Evolutionary conservation across 805 yeast genomes (phyloP).

Genomic region (Maudiozyma pseudohumilis): DNA sequence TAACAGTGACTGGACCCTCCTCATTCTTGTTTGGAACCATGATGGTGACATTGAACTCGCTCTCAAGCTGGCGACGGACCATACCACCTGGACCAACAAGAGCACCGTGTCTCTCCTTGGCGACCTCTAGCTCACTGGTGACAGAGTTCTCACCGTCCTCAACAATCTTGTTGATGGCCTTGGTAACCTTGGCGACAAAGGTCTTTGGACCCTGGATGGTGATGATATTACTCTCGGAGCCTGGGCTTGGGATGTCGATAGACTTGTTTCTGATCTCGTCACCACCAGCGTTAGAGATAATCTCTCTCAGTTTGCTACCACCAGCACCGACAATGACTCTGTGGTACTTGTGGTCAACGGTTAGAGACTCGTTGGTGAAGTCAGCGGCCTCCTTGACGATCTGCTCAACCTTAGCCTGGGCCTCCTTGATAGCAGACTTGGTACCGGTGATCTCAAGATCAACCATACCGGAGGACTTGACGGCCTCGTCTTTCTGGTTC

Average conservation of each 20-base stretch:
- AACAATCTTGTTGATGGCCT: slow-evolving; percentile 53
- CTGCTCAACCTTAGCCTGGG: slow-evolving; percentile 49
- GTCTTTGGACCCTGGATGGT: slow-evolving; percentile 64
- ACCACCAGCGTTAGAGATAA: slow-evolving; percentile 73
- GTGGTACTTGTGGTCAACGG: slow-evolving; percentile 66
- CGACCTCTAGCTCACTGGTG: slow-evolving; percentile 44
- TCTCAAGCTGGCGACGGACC: slow-evolving; percentile 60
- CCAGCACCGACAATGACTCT: slow-evolving; percentile 68
- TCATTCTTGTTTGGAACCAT: slow-evolving; percentile 54
- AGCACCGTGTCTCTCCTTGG: slow-evolving; percentile 64
- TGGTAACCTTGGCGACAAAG: slow-evolving; percentile 59
- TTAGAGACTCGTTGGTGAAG: slow-evolving; percentile 44
- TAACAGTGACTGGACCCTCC: slow-evolving; percentile 43
- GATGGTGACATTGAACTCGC: slow-evolving; percentile 53
- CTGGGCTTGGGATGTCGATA: slow-evolving; percentile 54
- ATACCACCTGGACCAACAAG: slow-evolving; percentile 77
- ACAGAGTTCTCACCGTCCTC: slow-evolving; percentile 51
- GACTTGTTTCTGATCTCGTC: slow-evolving; percentile 32
- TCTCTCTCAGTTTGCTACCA: slow-evolving; percentile 64
- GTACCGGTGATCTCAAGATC: slow-evolving; percentile 72
- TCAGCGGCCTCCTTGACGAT: slow-evolving; percentile 61
- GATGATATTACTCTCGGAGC: slow-evolving; percentile 47
- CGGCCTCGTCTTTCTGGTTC: slow-evolving; percentile 34
- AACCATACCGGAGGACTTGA: slow-evolving; percentile 40
- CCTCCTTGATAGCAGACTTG: slow-evolving; percentile 61